These are phyloP conservation scores for Tylopilus vinaceipallidus DNA, from an alignment of 768 basidiomycete genomes.

Conservation along the genomic window DNA sequence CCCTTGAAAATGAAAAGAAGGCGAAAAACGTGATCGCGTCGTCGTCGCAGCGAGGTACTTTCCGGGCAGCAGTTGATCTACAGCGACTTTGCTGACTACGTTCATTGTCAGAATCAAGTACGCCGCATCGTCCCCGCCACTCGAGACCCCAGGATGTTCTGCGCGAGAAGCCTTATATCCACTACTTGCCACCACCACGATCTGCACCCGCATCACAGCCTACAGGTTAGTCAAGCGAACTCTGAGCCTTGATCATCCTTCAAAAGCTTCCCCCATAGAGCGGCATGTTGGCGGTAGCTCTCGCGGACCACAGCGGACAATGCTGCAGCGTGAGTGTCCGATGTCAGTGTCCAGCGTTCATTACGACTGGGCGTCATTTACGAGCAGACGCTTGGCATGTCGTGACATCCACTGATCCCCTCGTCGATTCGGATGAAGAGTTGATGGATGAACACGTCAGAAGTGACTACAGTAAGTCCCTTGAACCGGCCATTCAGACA, in stretches of 20 bases:
- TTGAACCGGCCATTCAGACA: background rate
- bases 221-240: slow-evolving; percentile 20
- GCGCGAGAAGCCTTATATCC: slow-evolving; percentile 35
- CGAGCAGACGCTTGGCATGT: slow-evolving; percentile 71
- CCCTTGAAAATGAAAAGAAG: slow-evolving; percentile 52
- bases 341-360: background rate
- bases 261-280: slow-evolving; percentile 18
- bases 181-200: slow-evolving; percentile 32
- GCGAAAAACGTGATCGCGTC: slow-evolving; percentile 36
- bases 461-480: slow-evolving; percentile 60
- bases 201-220: slow-evolving; percentile 12
- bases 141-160: slow-evolving; percentile 21
- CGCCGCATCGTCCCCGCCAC: slow-evolving; percentile 27
- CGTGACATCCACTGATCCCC: slow-evolving; percentile 58
- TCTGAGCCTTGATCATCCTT: background rate
- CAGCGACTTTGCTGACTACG: slow-evolving; percentile 10
- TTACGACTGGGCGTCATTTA: background rate
- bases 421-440: slow-evolving; percentile 75
- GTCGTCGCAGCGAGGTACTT: slow-evolving; percentile 25
- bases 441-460: slow-evolving; percentile 58
- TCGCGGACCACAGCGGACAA: slow-evolving; percentile 36
- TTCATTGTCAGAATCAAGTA: slow-evolving; percentile 23
- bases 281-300: slow-evolving; percentile 8
- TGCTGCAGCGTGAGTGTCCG: slow-evolving; percentile 42
- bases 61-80: background rate